These are phyloP conservation scores for Otatea glauca DNA, from an alignment of 176 grass and related monocot species.

Conservation along the genomic window DNA sequence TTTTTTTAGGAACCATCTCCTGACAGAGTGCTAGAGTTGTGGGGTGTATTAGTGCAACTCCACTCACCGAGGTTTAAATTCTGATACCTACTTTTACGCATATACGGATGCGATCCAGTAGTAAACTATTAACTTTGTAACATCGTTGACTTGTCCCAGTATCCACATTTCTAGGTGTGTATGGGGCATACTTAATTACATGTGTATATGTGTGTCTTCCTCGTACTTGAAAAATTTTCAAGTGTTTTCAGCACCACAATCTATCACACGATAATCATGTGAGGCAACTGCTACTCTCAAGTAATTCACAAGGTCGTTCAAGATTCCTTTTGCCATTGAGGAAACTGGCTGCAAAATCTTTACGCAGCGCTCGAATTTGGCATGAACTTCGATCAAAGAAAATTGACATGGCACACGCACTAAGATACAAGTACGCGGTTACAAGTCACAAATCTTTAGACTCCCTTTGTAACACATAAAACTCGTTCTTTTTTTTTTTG, in stretches of 20 bases:
- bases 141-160: no score
- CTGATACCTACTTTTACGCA: no score
- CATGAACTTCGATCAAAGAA: not conserved
- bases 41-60: no score
- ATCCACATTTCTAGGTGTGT: no score
- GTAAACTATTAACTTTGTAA: no score
- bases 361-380: not conserved
- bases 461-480: not conserved
- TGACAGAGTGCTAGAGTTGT: no score
- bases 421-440: no score
- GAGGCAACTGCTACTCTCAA: constrained; percentile 25
- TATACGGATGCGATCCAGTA: no score
- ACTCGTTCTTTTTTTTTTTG: not conserved
- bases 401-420: not conserved
- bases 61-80: no score
- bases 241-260: not conserved
- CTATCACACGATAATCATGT: constrained; percentile 30
- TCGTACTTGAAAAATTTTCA: not conserved
- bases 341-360: not conserved
- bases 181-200: no score
- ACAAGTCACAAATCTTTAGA: not conserved
- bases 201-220: no score
- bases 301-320: not conserved
- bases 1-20: not conserved
- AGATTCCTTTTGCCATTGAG: not conserved